Conservation (phyloP, 192 early-diverging fungal genomes). For the Coemansia sp. region DNA sequence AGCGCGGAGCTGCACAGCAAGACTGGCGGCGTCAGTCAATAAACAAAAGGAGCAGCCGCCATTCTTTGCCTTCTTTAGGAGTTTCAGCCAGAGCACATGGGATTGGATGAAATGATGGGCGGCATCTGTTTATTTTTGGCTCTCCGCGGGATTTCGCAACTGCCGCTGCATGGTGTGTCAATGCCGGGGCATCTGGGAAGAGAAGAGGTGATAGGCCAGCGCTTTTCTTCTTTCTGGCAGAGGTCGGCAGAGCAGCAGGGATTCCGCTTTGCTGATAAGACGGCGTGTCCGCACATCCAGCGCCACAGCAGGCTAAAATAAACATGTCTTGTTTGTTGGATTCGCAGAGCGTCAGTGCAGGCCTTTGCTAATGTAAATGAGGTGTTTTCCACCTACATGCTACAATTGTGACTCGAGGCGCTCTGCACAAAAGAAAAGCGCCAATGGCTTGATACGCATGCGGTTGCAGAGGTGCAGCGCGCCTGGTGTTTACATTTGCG, state of each 20-base stretch:
- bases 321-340: neutral
- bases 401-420: neutral
- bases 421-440: neutral
- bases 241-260: neutral
- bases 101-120: neutral
- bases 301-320: neutral
- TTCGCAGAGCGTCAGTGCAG: neutral
- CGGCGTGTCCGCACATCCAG: neutral
- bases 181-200: neutral
- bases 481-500: neutral
- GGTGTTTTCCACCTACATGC: neutral
- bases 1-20: neutral
- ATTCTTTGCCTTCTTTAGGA: neutral
- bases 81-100: neutral
- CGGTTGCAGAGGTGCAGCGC: neutral
- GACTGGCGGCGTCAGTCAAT: neutral
- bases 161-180: conserved; percentile 1
- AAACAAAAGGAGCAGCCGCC: neutral
- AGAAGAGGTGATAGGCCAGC: neutral
- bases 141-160: conserved; percentile 5
- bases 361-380: neutral
- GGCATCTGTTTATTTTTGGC: neutral
- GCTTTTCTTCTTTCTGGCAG: neutral
- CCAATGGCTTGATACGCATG: neutral
- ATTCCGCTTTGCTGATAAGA: neutral